These are phyloP conservation scores for Pythium utonaiense DNA, from an alignment of 352 stramenopile genomes.

Conservation along the genomic window DNA sequence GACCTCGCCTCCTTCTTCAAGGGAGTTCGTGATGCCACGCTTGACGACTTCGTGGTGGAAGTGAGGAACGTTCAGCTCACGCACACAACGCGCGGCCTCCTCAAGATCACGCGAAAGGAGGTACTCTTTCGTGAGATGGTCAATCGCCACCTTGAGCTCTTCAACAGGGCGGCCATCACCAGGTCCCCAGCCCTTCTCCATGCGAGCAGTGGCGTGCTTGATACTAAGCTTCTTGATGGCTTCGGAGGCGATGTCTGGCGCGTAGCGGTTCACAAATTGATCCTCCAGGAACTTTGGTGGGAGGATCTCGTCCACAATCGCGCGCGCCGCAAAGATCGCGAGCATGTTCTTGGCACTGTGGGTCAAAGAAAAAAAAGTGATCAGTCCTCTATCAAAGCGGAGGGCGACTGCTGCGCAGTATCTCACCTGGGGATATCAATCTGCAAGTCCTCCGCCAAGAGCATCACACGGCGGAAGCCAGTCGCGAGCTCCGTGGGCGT, in stretches of 20 bases:
- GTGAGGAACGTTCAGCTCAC: conserved; percentile 93
- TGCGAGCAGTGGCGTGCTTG: conserved; percentile 93
- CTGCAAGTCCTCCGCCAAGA: conserved; percentile 94
- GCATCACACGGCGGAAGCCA: conserved; percentile 96
- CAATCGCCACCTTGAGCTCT: conserved; percentile 92
- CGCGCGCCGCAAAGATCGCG: conserved; percentile 95
- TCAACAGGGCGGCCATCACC: conserved; percentile 89
- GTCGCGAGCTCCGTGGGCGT: conserved; percentile 75
- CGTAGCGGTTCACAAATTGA: conserved; percentile 92
- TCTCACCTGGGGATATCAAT: conserved; percentile 92
- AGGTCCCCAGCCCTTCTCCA: conserved; percentile 98
- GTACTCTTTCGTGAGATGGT: conserved; percentile 97
- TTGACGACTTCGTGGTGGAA: conserved; percentile 98
- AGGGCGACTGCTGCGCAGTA: background rate
- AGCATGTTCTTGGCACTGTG: conserved; percentile 87
- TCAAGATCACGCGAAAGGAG: conserved; percentile 93
- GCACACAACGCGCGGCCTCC: conserved; percentile 89
- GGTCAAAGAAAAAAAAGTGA: background rate
- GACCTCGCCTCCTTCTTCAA: conserved; percentile 38
- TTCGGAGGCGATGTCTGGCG: conserved; percentile 93
- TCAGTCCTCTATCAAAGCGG: background rate
- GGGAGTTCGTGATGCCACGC: conserved; percentile 51
- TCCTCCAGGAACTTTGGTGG: conserved; percentile 97
- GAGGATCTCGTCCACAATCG: conserved; percentile 98
- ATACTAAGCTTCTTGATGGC: conserved; percentile 96